Base-by-base conservation (phyloP, 2,329 filamentous ascomycete species). In the Neofusicoccum sp. region DNA sequence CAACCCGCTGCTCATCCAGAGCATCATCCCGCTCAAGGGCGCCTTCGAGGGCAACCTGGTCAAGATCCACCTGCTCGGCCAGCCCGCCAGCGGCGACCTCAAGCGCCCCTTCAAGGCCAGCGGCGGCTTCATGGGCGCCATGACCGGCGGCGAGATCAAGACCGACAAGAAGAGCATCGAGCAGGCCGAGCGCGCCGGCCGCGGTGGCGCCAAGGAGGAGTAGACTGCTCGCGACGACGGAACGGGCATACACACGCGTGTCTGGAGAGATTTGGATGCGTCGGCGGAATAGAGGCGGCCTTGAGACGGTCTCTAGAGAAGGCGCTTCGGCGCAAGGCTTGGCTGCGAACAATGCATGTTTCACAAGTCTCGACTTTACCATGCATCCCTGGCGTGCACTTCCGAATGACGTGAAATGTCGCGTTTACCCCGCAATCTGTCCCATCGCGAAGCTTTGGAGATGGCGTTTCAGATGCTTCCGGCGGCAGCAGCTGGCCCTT, bases 1-100 rank as follows among this genome's bases (percentile, higher is more conserved):
- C 83, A 99, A 98, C 88, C 95, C 95, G 45, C 91, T 99, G 58
- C 84, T 97, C 74, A 97, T 99, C 83, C 95, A 99, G 87, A 96
- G 91, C 78, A 97, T 99, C 82, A 95, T 99, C 76, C 95, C 95
- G 37, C 84, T 98, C 79, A 99, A 99, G 89, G 86, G 90, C 76
- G 94, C 93, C 49, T 86, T 99, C 79, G 95, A 99, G 85, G 86
- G 89, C 81, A 98, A 97, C 85, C 84, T 97, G 72, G 87, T 95
- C 84, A 97, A 98, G 87, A 94, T 99, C 74, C 91, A 98, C 81
- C 70, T 99, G 67, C 90, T 93, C 68, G 93, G 93, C 73, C 84
- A 95, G 79, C 87, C 94, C 43, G 94, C 95, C 44, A 86, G 83
- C 64, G 95, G 94, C 61, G 95, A 99, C 68, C 86, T 99, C 70